A percentile compares a stretch with the other conserved stretches of the same genome.
Evolutionary conservation across 176 grass and related monocot species (phyloP).

Genomic region (Carex pumila): DNA sequence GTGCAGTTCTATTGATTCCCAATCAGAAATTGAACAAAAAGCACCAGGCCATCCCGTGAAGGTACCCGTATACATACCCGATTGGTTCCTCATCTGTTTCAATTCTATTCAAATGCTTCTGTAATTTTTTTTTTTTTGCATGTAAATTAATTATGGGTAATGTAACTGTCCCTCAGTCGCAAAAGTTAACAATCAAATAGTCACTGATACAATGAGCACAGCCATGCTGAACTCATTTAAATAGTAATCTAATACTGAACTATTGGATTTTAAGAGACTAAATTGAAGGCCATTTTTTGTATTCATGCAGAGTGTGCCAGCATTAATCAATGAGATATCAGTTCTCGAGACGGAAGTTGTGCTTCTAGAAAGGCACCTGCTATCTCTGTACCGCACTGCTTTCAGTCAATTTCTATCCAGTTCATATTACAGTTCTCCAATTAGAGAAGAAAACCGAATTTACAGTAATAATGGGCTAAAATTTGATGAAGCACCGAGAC

Average conservation of each 20-base stretch:
- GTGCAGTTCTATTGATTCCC: neutral
- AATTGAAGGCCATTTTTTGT: neutral
- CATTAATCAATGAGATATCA: constrained; percentile 27
- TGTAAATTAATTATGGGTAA: neutral
- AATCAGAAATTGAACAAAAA: neutral
- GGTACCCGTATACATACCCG: neutral
- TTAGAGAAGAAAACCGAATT: neutral
- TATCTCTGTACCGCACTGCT: constrained; percentile 22
- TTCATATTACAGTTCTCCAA: neutral
- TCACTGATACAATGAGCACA: neutral
- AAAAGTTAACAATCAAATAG: too few relatives aligned
- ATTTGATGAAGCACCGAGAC: neutral
- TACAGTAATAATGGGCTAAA: neutral
- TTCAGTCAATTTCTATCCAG: neutral
- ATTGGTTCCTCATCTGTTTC: neutral
- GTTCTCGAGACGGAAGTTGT: constrained; percentile 32
- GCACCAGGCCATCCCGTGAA: neutral
- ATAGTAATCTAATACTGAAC: neutral
- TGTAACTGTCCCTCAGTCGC: neutral
- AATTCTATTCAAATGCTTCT: neutral
- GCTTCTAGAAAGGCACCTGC: constrained; percentile 17
- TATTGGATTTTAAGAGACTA: neutral
- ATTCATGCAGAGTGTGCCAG: constrained; percentile 22
- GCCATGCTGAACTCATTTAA: neutral
- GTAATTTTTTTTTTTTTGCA: neutral